Base-by-base conservation (phyloP, 2,329 filamentous ascomycete species). In the Claviceps paspali region DNA sequence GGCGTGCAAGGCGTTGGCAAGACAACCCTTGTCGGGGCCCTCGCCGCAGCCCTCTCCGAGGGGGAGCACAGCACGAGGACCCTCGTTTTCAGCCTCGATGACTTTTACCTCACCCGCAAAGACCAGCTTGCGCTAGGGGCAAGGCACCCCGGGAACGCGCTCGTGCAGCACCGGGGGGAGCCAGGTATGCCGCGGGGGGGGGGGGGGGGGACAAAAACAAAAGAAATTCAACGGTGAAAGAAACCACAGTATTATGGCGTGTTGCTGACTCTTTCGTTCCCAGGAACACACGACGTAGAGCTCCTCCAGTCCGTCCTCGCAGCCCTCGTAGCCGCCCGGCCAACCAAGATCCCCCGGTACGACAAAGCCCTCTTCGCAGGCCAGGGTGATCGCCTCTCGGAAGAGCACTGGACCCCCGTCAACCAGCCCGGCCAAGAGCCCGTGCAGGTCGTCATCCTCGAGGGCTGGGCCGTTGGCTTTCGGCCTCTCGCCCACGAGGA, bases 1-100 rank as follows among this genome's bases (percentile, higher is more conserved):
- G 88, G 87, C 42, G 76, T 94, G 21, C 88, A 95, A 61, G 88
- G 88, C 42, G 80, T 83, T 27, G 88, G 88, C 47, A 95, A 96
- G 64, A 92, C 87, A 3, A 92, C 87, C 10, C 70, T 94, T 49
- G 86, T 87, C 27, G 68, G 68, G 27, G 67, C 71, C 4, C 70
- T 93, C 30, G 69, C 75, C 45, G 54, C 65, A 15, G 73, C 70
- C 11, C 70, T 88, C 27, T 64, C 70, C 33, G 55, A 64, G 11
- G 49, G 59, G 22, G 7, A 7, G 0, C 3, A 17, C 21, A 17
- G 78, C 50, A 67, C 68, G 15, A 66, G 82, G 18, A 80, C 79
- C 3, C 64, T 82, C 34, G 79, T 85, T 37, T 71, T 84, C 55
- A 87, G 82, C 55, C 79, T 94, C 45, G 87, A 95, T 56, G 86